These are phyloP conservation scores for Gigaspora rosea DNA, from an alignment of 192 early-diverging fungal genomes.

Conservation along the genomic window DNA sequence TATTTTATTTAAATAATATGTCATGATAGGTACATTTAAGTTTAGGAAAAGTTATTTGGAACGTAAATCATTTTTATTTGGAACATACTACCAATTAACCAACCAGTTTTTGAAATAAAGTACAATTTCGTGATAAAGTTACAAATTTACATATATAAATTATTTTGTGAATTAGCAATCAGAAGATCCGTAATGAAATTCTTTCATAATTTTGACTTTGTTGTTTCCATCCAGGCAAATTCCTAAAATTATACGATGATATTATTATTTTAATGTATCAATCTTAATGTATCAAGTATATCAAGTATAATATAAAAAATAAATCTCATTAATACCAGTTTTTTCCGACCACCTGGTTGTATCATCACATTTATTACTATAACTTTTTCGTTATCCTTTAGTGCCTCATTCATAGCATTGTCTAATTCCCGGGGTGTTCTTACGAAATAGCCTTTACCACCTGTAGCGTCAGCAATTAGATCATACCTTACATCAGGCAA, in stretches of 20 bases:
- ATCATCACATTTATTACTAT: slow-evolving; percentile 72
- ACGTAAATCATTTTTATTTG: no score
- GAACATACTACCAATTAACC: no score
- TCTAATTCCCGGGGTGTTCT: slow-evolving; percentile 58
- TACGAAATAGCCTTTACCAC: slow-evolving; percentile 61
- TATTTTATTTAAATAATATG: no score
- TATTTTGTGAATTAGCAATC: no score
- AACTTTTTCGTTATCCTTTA: slow-evolving; percentile 44
- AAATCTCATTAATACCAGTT: slow-evolving; percentile 44
- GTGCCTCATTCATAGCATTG: slow-evolving; percentile 48
- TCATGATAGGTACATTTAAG: no score
- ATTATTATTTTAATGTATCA: not conserved
- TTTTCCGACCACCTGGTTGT: slow-evolving; percentile 59
- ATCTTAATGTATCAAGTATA: no score
- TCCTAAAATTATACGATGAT: slow-evolving; percentile 25
- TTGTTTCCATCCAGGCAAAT: slow-evolving; percentile 51
- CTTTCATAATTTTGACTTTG: slow-evolving; percentile 14
- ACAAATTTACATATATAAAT: no score
- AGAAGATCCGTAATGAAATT: no score
- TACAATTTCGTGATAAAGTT: no score
- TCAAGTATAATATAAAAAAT: not conserved
- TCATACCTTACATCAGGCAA: slow-evolving; percentile 69
- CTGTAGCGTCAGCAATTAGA: slow-evolving; percentile 65
- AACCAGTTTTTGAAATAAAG: no score
- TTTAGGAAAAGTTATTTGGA: no score